phyloP scores from a whole-genome alignment of 139 green algal genomes.

The Haematococcus sp. region DNA sequence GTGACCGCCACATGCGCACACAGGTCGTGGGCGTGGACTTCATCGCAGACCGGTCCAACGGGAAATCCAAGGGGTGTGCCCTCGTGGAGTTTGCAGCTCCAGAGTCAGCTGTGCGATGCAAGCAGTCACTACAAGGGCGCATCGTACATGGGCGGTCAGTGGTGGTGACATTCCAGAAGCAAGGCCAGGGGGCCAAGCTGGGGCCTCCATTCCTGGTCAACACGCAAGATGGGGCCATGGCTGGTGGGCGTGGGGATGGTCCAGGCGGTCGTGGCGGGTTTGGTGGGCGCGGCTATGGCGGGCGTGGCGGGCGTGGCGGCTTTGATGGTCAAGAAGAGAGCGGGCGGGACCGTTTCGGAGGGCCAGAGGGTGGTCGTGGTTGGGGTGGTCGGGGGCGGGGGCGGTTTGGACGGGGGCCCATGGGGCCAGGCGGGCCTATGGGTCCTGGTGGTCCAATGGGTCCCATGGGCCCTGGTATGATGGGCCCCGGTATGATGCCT shows the following conservation, averaged over 20 bases:
- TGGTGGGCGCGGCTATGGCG: not conserved
- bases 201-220: slow-evolving; percentile 5
- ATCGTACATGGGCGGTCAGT: slow-evolving; percentile 4
- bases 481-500: not conserved
- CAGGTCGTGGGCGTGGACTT: slow-evolving; percentile 63
- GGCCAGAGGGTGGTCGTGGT: not conserved
- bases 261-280: not conserved
- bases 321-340: not conserved
- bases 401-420: not conserved
- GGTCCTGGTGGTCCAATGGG: too few species aligned
- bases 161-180: slow-evolving; percentile 1
- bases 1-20: slow-evolving; percentile 7
- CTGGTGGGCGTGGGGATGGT: not conserved
- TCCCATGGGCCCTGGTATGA: not conserved
- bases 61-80: slow-evolving; percentile 80
- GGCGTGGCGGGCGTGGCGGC: not conserved
- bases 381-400: not conserved
- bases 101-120: slow-evolving; percentile 54
- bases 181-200: not conserved
- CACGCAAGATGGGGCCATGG: not conserved
- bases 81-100: slow-evolving; percentile 69
- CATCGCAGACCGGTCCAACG: slow-evolving; percentile 80
- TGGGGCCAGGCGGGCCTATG: too few species aligned
- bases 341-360: not conserved
- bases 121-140: slow-evolving; percentile 51